Percentiles rank a stretch among this genome's conserved stretches.
Evolutionary conservation across 768 basidiomycete genomes (phyloP).

Genomic region (Mycena sanguinolenta): DNA sequence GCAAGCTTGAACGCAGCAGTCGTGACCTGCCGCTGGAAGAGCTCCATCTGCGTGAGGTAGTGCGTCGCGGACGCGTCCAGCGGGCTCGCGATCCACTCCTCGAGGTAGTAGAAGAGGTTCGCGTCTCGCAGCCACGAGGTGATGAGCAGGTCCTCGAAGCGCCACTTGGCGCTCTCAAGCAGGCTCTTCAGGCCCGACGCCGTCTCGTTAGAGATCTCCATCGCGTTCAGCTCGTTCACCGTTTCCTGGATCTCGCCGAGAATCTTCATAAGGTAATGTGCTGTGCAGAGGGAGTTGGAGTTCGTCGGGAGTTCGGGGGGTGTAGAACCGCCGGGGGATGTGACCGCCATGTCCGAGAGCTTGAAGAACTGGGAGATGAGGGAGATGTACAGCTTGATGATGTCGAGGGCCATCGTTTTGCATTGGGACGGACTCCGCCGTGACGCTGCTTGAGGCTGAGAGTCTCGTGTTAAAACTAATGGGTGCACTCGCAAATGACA

Average conservation of each 20-base stretch:
- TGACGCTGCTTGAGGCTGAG: slow-evolving; percentile 47
- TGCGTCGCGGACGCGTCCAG: slow-evolving; percentile 75
- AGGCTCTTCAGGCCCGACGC: slow-evolving; percentile 77
- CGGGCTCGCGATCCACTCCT: slow-evolving; percentile 83
- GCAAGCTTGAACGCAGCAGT: slow-evolving; percentile 85
- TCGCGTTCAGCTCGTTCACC: slow-evolving; percentile 80
- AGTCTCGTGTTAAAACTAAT: neutral
- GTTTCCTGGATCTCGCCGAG: slow-evolving; percentile 90
- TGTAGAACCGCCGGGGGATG: slow-evolving; percentile 58
- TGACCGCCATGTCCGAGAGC: slow-evolving; percentile 83
- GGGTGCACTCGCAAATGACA: slow-evolving; percentile 7
- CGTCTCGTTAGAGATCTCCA: slow-evolving; percentile 87
- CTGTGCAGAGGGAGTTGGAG: slow-evolving; percentile 86
- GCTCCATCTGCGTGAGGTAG: slow-evolving; percentile 82
- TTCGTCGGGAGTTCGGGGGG: slow-evolving; percentile 76
- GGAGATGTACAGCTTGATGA: slow-evolving; percentile 88
- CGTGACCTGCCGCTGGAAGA: slow-evolving; percentile 84
- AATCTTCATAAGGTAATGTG: slow-evolving; percentile 84
- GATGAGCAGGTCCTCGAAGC: slow-evolving; percentile 86
- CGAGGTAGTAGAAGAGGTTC: slow-evolving; percentile 83
- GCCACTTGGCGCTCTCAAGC: slow-evolving; percentile 88
- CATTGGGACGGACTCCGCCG: slow-evolving; percentile 88
- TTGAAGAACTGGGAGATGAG: slow-evolving; percentile 89
- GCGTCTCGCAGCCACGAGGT: slow-evolving; percentile 90
- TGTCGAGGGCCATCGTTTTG: slow-evolving; percentile 88